These are phyloP conservation scores for Hypoxylon rubiginosum DNA, from an alignment of 2,329 filamentous ascomycete genomes.

Conservation along the genomic window DNA sequence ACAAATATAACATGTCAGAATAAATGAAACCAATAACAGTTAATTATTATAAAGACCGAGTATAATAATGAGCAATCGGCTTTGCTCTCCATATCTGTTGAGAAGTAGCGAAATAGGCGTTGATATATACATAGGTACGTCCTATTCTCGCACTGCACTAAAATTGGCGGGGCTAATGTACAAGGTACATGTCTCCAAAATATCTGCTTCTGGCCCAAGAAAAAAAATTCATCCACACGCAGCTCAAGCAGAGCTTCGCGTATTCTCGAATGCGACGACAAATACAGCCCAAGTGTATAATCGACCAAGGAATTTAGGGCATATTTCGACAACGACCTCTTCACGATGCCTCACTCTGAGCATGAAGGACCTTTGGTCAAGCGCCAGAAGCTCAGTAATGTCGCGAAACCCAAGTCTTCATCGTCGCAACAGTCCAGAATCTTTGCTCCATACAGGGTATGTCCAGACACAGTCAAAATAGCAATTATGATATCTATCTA, in stretches of 20 bases:
- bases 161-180: conserved; percentile 2
- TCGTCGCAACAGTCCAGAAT: conserved; percentile 76
- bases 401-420: conserved; percentile 55
- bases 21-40: background rate
- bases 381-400: conserved; percentile 76
- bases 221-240: conserved; percentile 22
- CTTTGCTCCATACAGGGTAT: conserved; percentile 92
- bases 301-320: conserved; percentile 1
- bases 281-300: background rate
- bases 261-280: background rate
- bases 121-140: background rate
- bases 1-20: background rate
- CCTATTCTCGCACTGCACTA: background rate
- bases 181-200: background rate
- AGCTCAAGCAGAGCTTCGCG: conserved; percentile 5
- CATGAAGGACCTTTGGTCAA: conserved; percentile 77
- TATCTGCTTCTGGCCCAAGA: background rate
- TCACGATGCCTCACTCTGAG: conserved; percentile 69
- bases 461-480: conserved; percentile 13
- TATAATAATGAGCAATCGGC: background rate
- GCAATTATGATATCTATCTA: conserved; percentile 4
- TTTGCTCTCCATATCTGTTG: background rate
- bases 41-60: background rate
- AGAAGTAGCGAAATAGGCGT: too few relatives aligned
- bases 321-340: conserved; percentile 7